Base-by-base conservation (phyloP, 345 rosid genomes). In the Citrus trifoliata region DNA sequence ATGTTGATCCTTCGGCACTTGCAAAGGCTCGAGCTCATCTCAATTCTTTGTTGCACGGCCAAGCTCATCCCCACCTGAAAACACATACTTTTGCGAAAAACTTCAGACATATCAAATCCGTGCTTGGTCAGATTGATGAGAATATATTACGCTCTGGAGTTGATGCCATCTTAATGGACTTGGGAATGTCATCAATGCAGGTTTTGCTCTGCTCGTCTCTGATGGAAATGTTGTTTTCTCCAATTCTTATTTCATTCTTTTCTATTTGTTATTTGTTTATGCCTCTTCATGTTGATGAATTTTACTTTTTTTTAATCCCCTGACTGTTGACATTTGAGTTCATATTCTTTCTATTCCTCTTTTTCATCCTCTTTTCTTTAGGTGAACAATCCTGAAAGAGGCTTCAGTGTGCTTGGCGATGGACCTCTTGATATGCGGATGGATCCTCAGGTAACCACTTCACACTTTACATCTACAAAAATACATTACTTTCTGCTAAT, bases 101-200 rank as follows among this genome's bases (percentile, higher is more conserved):
- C 83, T 93, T 90, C 74, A 93, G 82, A 77, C 67, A 78, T 80
- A 81, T 93, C 14, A 92, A 88, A 77, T 83, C 92, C 21, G 83
- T 83, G 4, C 61, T 93, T 8, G 63, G 85, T 19, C 88, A 87
- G 75, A 75, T 87, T 62, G 90, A 90, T 77, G 84, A 76, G 5
- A 76, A 79, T 13, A 77, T 88, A 63, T 80, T 88, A 48, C 59
- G 78, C 70, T 80, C 83, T 3, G 97, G 97, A 61, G 90, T 93
- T 46, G 93, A 93, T 88, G 98, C 90, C 70, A 93, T 95, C 76
- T 87, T 95, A 56, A 91, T 95, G 99, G 99, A 95, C 87, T 86
- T 93, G 24, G 99, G 99, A 74, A 92, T 95, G 93, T 93, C 99
- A 66, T 95, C 99, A 14, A 95, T 95, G 98, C 99, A 95, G 98